Base-by-base conservation (phyloP, 2,329 filamentous ascomycete species). In the Xylaria hypoxylon region DNA sequence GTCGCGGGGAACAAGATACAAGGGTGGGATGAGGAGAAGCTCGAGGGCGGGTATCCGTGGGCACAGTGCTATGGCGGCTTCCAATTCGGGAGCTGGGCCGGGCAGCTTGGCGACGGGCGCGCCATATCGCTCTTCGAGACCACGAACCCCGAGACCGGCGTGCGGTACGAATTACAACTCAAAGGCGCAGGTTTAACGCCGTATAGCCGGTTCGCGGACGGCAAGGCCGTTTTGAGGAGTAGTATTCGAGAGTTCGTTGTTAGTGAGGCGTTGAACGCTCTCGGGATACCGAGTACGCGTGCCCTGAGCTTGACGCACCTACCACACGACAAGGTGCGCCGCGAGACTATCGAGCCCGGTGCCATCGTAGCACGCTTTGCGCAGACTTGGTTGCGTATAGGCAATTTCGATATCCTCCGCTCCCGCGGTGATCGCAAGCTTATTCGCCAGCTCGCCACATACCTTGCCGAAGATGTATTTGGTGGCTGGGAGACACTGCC, bases 51-150 rank as follows among this genome's bases (percentile, higher is more conserved):
- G 48, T 99, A 99, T 77, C 95, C 96, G 0, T 99, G 96, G 96
- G 94, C 96, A 35, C 96, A 99, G 80, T 98, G 96, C 81, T 99
- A 99, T 78, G 96, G 96, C 64, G 95, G 95, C 63, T 89, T 86
- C 75, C 85, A 89, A 76, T 89, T 90, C 77, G 96, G 96, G 5
- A 89, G 92, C 71, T 99, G 95, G 95, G 96, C 96, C 3, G 94
- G 96, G 5, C 96, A 99, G 79, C 87, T 99, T 1, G 96, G 96
- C 47, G 96, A 99, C 77, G 96, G 96, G 42, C 87, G 96, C 62
- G 96, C 94, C 33, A 98, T 99, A 72, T 97, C 93, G 40, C 84
- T 99, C 1, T 98, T 98, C 75, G 96, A 99, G 79, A 88, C 90
- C 26, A 95, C 89, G 5, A 96, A 95, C 76, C 89, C 91, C 1